Conservation (phyloP, 331 rosid species). For the Malus hybrid region DNA sequence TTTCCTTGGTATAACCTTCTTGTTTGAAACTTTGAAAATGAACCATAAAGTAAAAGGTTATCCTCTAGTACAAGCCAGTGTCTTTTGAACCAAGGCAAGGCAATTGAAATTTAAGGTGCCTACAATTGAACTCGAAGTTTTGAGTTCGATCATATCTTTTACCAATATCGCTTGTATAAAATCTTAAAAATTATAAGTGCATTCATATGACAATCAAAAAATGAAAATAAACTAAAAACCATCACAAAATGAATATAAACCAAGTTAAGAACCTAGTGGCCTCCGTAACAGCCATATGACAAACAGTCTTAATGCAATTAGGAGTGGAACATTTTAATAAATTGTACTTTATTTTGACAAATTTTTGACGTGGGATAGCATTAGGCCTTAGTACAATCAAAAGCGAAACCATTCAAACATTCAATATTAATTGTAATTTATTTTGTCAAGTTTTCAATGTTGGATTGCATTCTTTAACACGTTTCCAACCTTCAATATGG, state of each 20-base stretch:
- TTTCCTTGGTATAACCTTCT: slow-evolving; percentile 3
- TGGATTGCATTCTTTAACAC: too few species aligned
- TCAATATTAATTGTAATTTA: too few species aligned
- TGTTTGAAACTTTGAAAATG: neutral
- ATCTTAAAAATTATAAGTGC: too few species aligned
- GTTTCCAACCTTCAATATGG: too few species aligned
- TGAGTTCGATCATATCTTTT: too few species aligned
- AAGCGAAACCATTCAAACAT: too few species aligned
- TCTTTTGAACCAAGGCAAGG: neutral
- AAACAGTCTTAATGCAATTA: neutral
- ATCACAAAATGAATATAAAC: neutral
- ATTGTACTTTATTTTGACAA: neutral
- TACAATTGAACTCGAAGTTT: too few species aligned
- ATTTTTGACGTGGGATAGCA: neutral
- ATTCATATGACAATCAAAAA: too few species aligned
- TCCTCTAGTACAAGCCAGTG: slow-evolving; percentile 27
- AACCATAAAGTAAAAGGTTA: slow-evolving; percentile 33
- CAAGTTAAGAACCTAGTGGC: neutral
- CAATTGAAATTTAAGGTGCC: neutral
- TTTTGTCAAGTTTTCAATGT: too few species aligned
- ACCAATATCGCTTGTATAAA: neutral
- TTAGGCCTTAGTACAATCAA: neutral
- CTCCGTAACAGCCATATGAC: neutral
- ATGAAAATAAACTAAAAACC: too few species aligned
- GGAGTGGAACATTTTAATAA: neutral